Evolutionary conservation across 345 rosid species (phyloP).

Genomic region (Aquilaria sinensis): DNA sequence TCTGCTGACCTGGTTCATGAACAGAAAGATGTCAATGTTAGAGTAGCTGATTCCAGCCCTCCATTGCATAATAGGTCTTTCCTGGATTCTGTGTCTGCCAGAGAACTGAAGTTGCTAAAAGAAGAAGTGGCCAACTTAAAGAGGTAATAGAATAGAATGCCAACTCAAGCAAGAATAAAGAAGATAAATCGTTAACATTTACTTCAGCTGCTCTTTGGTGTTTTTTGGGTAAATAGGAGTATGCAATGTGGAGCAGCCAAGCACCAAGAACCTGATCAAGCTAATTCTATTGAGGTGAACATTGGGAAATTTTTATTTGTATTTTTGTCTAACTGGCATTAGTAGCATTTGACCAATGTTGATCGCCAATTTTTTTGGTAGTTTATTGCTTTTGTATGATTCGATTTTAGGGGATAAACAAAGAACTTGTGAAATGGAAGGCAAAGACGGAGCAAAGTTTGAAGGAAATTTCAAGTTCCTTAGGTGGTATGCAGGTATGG

Average conservation of each 20-base stretch:
- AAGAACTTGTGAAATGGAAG: slow-evolving; percentile 57
- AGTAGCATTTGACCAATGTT: slow-evolving; percentile 2
- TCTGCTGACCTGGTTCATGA: slow-evolving; percentile 62
- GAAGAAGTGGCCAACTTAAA: slow-evolving; percentile 57
- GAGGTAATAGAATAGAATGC: slow-evolving; percentile 25
- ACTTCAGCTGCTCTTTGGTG: background rate
- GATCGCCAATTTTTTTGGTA: slow-evolving; percentile 2
- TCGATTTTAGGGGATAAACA: slow-evolving; percentile 37
- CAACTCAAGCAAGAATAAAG: background rate
- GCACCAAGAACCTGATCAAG: slow-evolving; percentile 41
- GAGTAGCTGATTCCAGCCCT: slow-evolving; percentile 55
- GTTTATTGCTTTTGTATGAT: background rate
- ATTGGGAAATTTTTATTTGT: slow-evolving; percentile 7
- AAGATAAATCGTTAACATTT: background rate
- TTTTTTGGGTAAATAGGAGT: slow-evolving; percentile 39
- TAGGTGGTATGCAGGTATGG: slow-evolving; percentile 66
- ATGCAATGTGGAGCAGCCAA: slow-evolving; percentile 41
- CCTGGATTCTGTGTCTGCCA: slow-evolving; percentile 35
- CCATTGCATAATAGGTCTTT: slow-evolving; percentile 50
- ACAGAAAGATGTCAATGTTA: slow-evolving; percentile 55
- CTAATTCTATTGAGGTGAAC: slow-evolving; percentile 50
- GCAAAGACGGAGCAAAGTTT: slow-evolving; percentile 50
- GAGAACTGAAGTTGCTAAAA: slow-evolving; percentile 39
- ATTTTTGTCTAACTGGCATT: slow-evolving; percentile 3
- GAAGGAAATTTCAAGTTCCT: slow-evolving; percentile 55